Evolutionary conservation across 768 basidiomycete genomes (phyloP).

Genomic region (Suillus luteus): DNA sequence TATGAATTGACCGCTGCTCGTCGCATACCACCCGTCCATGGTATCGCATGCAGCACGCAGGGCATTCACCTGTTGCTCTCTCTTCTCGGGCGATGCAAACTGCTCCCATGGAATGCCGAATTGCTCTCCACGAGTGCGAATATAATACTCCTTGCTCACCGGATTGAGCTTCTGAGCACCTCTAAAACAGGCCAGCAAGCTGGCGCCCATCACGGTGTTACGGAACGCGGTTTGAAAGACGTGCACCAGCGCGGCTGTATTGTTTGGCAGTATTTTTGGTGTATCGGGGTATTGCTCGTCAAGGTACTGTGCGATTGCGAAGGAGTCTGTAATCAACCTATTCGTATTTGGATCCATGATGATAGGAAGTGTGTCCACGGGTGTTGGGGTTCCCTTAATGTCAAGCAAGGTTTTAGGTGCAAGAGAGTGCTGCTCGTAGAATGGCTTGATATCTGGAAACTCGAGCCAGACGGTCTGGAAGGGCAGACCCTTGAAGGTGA

Average conservation of each 20-base stretch:
- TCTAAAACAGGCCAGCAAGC: slow-evolving; percentile 27
- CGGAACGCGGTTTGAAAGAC: slow-evolving; percentile 27
- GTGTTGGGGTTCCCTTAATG: slow-evolving; percentile 24
- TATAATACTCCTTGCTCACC: slow-evolving; percentile 41
- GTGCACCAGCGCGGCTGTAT: slow-evolving; percentile 35
- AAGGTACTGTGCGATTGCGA: slow-evolving; percentile 50
- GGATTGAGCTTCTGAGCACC: slow-evolving; percentile 32
- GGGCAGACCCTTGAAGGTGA: slow-evolving; percentile 38
- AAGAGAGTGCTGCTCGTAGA: slow-evolving; percentile 34
- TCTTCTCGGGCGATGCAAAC: slow-evolving; percentile 26
- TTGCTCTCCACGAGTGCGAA: slow-evolving; percentile 33
- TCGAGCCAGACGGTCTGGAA: slow-evolving; percentile 55
- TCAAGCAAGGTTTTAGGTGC: slow-evolving; percentile 5
- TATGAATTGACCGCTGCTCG: slow-evolving; percentile 1
- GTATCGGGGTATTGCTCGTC: slow-evolving; percentile 50
- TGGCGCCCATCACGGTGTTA: slow-evolving; percentile 10
- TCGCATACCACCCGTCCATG: slow-evolving; percentile 17
- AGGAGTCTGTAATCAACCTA: slow-evolving; percentile 42
- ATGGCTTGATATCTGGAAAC: slow-evolving; percentile 47
- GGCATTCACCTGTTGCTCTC: slow-evolving; percentile 38
- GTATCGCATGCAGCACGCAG: slow-evolving; percentile 35
- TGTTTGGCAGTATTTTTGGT: slow-evolving; percentile 39
- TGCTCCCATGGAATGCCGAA: slow-evolving; percentile 43
- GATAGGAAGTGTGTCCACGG: slow-evolving; percentile 49
- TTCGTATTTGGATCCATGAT: slow-evolving; percentile 50